Percentiles rank a stretch among this genome's conserved stretches.
Evolutionary conservation across 805 yeast genomes (phyloP).

Genomic region (Candida parachauliodes): DNA sequence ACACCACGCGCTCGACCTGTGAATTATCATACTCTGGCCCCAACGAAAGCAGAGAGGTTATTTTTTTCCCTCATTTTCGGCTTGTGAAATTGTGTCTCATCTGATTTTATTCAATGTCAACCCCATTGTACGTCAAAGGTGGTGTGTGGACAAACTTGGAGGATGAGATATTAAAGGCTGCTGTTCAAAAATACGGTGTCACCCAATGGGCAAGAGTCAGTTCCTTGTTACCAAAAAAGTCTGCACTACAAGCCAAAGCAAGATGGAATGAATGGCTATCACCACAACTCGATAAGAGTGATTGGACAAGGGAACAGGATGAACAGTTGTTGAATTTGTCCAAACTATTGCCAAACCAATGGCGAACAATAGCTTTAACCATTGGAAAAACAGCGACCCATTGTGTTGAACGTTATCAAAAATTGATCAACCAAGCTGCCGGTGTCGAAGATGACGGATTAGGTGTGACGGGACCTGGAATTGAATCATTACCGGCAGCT

Average conservation of each 20-base stretch:
- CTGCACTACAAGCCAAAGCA: slow-evolving; percentile 88
- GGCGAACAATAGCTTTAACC: slow-evolving; percentile 85
- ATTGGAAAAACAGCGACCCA: slow-evolving; percentile 76
- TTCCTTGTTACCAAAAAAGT: slow-evolving; percentile 76
- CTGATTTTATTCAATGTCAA: background rate
- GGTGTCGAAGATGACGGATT: slow-evolving; percentile 23
- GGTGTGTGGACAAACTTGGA: slow-evolving; percentile 86
- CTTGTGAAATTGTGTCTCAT: slow-evolving; percentile 1
- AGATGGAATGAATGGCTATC: slow-evolving; percentile 88
- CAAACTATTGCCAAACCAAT: slow-evolving; percentile 79
- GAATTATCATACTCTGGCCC: no score
- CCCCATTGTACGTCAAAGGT: slow-evolving; percentile 73
- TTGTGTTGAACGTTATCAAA: slow-evolving; percentile 82
- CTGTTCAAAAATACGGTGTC: slow-evolving; percentile 87
- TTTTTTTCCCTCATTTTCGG: background rate
- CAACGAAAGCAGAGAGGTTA: background rate
- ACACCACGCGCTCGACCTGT: background rate
- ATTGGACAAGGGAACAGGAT: slow-evolving; percentile 79
- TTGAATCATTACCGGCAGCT: slow-evolving; percentile 45
- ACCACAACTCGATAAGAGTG: slow-evolving; percentile 61
- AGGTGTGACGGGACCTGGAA: slow-evolving; percentile 49
- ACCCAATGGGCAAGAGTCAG: slow-evolving; percentile 95
- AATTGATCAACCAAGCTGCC: slow-evolving; percentile 53
- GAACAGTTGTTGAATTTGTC: slow-evolving; percentile 63
- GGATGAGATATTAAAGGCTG: slow-evolving; percentile 87